Conservation (phyloP, 805 yeast genomes). For the Suhomyces xylopsoci region DNA sequence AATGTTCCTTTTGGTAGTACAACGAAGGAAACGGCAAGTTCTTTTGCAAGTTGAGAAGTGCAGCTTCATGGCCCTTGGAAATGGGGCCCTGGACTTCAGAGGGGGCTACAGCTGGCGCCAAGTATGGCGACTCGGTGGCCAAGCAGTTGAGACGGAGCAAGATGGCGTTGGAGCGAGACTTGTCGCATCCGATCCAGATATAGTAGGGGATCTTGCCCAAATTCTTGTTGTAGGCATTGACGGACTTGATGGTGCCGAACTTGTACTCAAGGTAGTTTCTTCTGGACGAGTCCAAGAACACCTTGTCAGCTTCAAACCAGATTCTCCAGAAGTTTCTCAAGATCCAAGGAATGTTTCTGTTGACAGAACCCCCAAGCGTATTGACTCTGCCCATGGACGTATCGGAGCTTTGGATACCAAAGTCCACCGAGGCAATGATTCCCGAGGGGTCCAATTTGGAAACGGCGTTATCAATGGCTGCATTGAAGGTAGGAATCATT, state of each 20-base stretch:
- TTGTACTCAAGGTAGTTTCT: slow-evolving; percentile 80
- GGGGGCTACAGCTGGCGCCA: slow-evolving; percentile 49
- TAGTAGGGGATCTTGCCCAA: slow-evolving; percentile 80
- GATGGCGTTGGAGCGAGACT: slow-evolving; percentile 31
- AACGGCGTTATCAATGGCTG: slow-evolving; percentile 69
- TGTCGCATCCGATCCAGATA: slow-evolving; percentile 70
- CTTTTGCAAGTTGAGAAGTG: slow-evolving; percentile 55
- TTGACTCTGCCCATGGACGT: slow-evolving; percentile 66
- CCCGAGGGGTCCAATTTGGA: slow-evolving; percentile 54
- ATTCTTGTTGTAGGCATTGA: slow-evolving; percentile 60
- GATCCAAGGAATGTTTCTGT: slow-evolving; percentile 74
- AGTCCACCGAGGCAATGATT: slow-evolving; percentile 69
- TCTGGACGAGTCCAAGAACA: slow-evolving; percentile 73
- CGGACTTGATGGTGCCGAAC: slow-evolving; percentile 76
- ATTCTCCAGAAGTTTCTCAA: slow-evolving; percentile 79
- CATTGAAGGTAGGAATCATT: slow-evolving; percentile 81
- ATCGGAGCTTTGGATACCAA: slow-evolving; percentile 70
- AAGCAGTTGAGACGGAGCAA: slow-evolving; percentile 68
- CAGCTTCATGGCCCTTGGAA: slow-evolving; percentile 78
- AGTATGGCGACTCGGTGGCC: slow-evolving; percentile 79
- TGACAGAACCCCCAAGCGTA: slow-evolving; percentile 70
- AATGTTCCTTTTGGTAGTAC: slow-evolving; percentile 72
- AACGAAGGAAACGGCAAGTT: slow-evolving; percentile 77
- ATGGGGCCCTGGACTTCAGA: slow-evolving; percentile 34
- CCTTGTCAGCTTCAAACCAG: slow-evolving; percentile 86